A percentile compares a stretch with the other conserved stretches of the same genome.
phyloP scores from a whole-genome alignment of 169 alveolate species.

The Plasmodium malariae region DNA sequence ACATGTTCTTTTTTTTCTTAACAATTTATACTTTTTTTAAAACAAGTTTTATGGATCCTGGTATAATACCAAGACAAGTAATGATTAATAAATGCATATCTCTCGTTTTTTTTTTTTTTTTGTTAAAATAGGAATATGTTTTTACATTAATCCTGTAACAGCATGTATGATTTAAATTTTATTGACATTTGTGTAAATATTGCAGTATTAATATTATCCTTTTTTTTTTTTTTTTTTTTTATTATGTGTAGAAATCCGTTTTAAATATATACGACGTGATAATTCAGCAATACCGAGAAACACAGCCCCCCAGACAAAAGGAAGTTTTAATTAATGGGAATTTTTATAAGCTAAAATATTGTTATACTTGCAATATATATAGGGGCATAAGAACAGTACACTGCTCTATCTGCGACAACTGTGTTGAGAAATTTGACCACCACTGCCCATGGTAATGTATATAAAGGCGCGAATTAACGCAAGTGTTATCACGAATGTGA shows the following conservation, averaged over 20 bases:
- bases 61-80: slow-evolving; percentile 79
- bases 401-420: slow-evolving; percentile 92
- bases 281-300: slow-evolving; percentile 75
- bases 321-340: slow-evolving; percentile 82
- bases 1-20: slow-evolving; percentile 39
- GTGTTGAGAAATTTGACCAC: slow-evolving; percentile 94
- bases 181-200: neutral
- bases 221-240: neutral
- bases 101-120: too few species aligned
- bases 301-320: slow-evolving; percentile 83
- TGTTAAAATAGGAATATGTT: neutral
- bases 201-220: neutral
- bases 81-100: neutral
- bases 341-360: slow-evolving; percentile 87
- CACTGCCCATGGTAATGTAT: slow-evolving; percentile 92
- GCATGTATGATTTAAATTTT: neutral
- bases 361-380: slow-evolving; percentile 89
- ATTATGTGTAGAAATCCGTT: slow-evolving; percentile 75
- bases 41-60: slow-evolving; percentile 79
- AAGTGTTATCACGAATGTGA: too few species aligned
- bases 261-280: slow-evolving; percentile 78
- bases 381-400: slow-evolving; percentile 92
- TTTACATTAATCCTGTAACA: neutral
- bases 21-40: slow-evolving; percentile 66
- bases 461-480: too few species aligned